Base-by-base conservation (phyloP, 1,284 basidiomycete species). In the Pascua sp. region DNA sequence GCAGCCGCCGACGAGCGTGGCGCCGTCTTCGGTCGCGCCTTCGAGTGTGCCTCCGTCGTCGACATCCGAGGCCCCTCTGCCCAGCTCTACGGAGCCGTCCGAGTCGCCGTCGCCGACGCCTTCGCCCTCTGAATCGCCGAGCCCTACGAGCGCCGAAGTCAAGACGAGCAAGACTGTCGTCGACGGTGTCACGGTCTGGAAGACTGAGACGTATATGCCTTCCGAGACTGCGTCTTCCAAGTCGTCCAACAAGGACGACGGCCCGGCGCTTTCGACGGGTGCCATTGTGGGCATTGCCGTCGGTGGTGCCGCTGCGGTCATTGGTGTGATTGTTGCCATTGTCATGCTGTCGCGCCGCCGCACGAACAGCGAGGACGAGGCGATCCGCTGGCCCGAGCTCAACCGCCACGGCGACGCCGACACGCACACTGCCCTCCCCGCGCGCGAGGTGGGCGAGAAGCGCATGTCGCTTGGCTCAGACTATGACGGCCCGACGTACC, bases 361-460 rank as follows among this genome's bases (percentile, higher is more conserved):
- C 53, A 54, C 51, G 13, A 53, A 58, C 17, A 70, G 73, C 50
- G 74, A 75, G 51, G 73, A 75, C 55, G 76, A 78, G 51, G 74
- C 69, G 32, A 78, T 78, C 64, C 62, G 72, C 54, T 78, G 76
- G 74, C 76, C 76, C 17, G 76, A 78, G 57, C 69, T 78, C 47
- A 77, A 78, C 62, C 63, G 69, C 53, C 75, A 78, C 60, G 76
- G 76, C 36, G 75, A 78, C 56, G 65, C 73, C 0, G 63, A 64
- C 17, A 64, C 67, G n/a, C 67, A 72, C 51, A 69, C 74, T 56
- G 73, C 76, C n/a, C 61, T 78, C 8, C 76, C 76, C 4, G 75
- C 73, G 10, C 60, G 69, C 45, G 63, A 67, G 39, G 73, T 71
- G 5, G 70, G 72, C 59, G 43, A 56, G 47, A 40, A 45, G 45